These are phyloP conservation scores for Grosmannia clavigera DNA, from an alignment of 2,329 filamentous ascomycete species.

Conservation along the genomic window DNA sequence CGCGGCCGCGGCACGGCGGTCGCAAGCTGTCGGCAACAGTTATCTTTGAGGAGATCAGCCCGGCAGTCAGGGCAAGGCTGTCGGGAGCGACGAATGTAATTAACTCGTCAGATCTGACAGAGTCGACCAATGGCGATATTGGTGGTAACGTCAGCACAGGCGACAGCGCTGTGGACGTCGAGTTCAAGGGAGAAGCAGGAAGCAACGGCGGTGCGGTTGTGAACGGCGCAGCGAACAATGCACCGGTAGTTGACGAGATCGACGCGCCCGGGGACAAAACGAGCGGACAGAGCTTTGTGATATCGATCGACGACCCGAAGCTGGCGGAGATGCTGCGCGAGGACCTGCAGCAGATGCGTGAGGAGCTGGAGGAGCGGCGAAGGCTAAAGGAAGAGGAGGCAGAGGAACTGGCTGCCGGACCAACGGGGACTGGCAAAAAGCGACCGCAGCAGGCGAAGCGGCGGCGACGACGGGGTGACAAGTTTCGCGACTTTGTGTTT, in stretches of 20 bases:
- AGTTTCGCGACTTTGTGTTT: slow-evolving; percentile 50
- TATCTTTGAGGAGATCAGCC: slow-evolving; percentile 10
- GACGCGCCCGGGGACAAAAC: background rate
- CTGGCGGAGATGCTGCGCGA: slow-evolving; percentile 26
- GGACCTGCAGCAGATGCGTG: slow-evolving; percentile 19
- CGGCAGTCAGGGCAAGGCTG: background rate
- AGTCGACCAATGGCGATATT: background rate
- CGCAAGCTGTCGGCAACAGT: slow-evolving; percentile 11
- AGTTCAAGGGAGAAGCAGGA: background rate
- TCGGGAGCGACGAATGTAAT: background rate
- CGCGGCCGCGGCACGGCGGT: background rate
- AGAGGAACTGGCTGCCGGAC: background rate
- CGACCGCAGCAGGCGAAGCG: background rate
- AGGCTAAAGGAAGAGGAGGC: background rate
- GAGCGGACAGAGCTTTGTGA: slow-evolving; percentile 11
- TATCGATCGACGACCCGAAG: slow-evolving; percentile 22
- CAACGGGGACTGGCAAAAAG: background rate
- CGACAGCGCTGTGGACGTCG: background rate
- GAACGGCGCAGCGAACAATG: no score
- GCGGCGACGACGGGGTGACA: slow-evolving; percentile 12
- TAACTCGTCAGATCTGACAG: background rate
- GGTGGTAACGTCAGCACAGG: background rate
- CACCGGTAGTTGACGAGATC: background rate
- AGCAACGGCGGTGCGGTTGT: background rate
- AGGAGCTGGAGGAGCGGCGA: slow-evolving; percentile 9